Evolutionary conservation across 2,329 filamentous ascomycete species (phyloP).

Genomic region (Zymoseptoria tritici): DNA sequence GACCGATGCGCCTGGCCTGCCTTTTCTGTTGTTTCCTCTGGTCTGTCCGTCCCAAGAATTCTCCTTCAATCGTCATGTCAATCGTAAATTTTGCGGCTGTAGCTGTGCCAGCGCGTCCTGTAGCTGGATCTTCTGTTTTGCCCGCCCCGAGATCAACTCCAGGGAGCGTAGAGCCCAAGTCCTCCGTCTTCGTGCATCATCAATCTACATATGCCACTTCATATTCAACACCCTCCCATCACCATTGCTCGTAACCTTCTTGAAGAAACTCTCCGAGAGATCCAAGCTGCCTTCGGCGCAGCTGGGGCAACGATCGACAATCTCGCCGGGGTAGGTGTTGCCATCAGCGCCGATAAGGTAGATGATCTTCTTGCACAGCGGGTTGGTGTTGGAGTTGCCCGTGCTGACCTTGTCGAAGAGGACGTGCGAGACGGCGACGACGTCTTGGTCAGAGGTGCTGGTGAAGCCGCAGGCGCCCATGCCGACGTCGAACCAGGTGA

Average conservation of each 20-base stretch:
- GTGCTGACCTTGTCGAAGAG: constrained; percentile 51
- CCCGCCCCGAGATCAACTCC: neutral
- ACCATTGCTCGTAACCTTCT: constrained; percentile 24
- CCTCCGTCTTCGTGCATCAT: neutral
- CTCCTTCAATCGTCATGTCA: no score
- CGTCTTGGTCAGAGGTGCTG: constrained; percentile 50
- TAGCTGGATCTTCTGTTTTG: neutral
- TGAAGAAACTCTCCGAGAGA: constrained; percentile 42
- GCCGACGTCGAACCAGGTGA: constrained; percentile 68
- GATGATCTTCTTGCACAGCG: constrained; percentile 62
- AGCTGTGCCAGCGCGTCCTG: no score
- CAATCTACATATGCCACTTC: constrained; percentile 35
- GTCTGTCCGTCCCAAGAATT: no score
- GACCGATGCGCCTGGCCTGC: neutral
- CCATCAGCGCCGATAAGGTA: constrained; percentile 53
- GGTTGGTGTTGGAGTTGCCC: constrained; percentile 54
- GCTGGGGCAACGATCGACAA: constrained; percentile 70
- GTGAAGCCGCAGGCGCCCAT: constrained; percentile 61
- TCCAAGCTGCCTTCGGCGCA: constrained; percentile 54
- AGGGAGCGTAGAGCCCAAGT: neutral
- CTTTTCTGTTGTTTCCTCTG: neutral
- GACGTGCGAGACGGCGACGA: constrained; percentile 60
- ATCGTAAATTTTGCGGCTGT: no score
- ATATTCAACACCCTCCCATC: constrained; percentile 34
- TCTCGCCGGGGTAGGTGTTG: constrained; percentile 49